Evolutionary conservation across 2,329 filamentous ascomycete genomes (phyloP), one percentile per base, ranked within the genome.

Genomic region (Arthroderma sp.): DNA sequence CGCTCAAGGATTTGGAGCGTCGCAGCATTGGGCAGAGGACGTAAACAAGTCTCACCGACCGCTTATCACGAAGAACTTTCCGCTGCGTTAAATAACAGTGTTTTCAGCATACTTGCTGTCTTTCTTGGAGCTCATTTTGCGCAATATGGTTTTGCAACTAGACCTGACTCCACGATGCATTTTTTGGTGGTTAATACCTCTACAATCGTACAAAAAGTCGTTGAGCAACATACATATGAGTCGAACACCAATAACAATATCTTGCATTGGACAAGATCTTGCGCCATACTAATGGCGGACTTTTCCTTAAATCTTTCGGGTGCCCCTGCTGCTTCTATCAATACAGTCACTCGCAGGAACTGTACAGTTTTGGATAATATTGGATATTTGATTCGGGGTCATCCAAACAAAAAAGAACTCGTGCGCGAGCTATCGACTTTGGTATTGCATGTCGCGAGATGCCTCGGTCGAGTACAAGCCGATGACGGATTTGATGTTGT

Each of bases 391-490:
- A 60, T 58, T 27, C 44, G 53, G 15, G 46, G 46, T 15, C 51
- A 64, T 43, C 53, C 53, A 6, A 48, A 53, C 38, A 58, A 58
- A 34, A 51, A 59, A 9, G 55, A 61, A 22, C 47, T 61, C 30
- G 43, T 64, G 32, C 59, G 57, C 39, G 60, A 61, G 40, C 43
- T 66, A 29, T 60, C 62, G 32, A 50, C 52, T 11, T 56, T 66
- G 22, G 55, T 59, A 7, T 53, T 52, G 29, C 57, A 63, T 44
- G 52, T 65, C 28, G 56, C 63, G 40, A 55, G 56, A 22, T 61
- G 59, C 39, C 60, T 59, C 29, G 55, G 57, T 15, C 55, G 56
- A 34, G 51, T 46, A 7, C 11, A 47, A 47, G 42, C 50, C 53
- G 44, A 44, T 40, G 41, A 48, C 41, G 40, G 45, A 22, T 52